Evolutionary conservation across 257 asterid genomes (phyloP).

Genomic region (Verbena officinalis): DNA sequence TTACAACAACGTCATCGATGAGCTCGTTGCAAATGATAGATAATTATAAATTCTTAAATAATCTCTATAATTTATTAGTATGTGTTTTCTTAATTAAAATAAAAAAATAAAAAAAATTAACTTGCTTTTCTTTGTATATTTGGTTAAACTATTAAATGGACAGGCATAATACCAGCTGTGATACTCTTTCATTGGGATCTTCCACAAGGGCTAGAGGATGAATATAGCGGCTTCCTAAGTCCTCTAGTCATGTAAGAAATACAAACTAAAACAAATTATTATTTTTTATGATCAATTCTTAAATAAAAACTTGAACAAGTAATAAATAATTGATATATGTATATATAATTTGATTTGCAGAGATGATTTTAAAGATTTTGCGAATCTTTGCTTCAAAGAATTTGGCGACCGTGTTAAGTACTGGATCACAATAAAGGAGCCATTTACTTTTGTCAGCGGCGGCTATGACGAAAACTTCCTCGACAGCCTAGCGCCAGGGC

Average conservation of each 20-base stretch:
- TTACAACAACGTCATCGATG: constrained; percentile 62
- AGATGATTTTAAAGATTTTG: constrained; percentile 53
- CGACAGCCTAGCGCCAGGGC: constrained; percentile 51
- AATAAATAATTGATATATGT: too few relatives aligned
- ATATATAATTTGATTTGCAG: constrained; percentile 30
- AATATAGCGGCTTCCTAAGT: constrained; percentile 68
- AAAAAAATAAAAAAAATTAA: too few relatives aligned
- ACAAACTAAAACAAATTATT: neutral
- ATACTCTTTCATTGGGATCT: constrained; percentile 75
- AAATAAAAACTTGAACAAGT: too few relatives aligned
- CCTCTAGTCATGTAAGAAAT: constrained; percentile 52
- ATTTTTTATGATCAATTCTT: too few relatives aligned
- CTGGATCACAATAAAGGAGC: constrained; percentile 66
- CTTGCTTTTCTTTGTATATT: neutral
- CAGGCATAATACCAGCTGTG: constrained; percentile 63
- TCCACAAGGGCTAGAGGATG: constrained; percentile 75
- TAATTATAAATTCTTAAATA: neutral
- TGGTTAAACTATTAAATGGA: neutral
- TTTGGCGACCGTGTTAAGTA: constrained; percentile 64
- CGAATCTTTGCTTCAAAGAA: constrained; percentile 50
- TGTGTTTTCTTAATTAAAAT: too few relatives aligned
- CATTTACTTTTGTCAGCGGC: constrained; percentile 18
- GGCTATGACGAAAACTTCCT: constrained; percentile 51
- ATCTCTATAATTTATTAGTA: too few relatives aligned
- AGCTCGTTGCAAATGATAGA: constrained; percentile 55